Evolutionary conservation across 1,139 yeast genomes (phyloP).

Genomic region (Blastobotrys aristatus): DNA sequence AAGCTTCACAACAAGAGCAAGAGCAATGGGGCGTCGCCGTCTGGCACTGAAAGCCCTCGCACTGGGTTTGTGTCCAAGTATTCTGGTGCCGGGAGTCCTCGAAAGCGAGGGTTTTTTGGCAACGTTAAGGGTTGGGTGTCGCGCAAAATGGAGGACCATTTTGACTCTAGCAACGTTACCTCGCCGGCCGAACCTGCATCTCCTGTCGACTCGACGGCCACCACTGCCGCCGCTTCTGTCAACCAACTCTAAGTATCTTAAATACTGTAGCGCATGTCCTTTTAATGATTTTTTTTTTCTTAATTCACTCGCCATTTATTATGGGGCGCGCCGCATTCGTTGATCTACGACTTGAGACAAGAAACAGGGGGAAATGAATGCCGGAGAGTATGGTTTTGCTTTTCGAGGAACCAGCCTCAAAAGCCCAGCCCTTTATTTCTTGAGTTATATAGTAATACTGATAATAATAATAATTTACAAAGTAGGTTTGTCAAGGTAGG

Average conservation of each 20-base stretch:
- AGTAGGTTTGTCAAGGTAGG: too few species aligned
- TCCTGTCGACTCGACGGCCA: neutral
- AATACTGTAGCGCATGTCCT: too few species aligned
- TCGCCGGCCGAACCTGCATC: neutral
- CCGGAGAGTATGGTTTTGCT: too few species aligned
- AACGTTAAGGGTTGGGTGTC: constrained; percentile 69
- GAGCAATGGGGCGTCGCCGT: neutral
- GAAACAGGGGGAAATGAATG: too few species aligned
- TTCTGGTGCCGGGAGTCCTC: constrained; percentile 35
- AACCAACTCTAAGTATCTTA: too few species aligned
- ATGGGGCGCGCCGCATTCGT: too few species aligned
- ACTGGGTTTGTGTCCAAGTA: constrained; percentile 61
- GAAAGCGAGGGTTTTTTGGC: constrained; percentile 42
- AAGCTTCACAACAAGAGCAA: too few species aligned
- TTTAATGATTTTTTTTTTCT: too few species aligned
- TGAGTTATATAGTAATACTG: neutral
- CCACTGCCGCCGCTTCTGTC: too few species aligned
- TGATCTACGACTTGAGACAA: too few species aligned
- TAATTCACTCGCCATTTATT: too few species aligned
- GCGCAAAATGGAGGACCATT: constrained; percentile 32
- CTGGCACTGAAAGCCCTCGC: constrained; percentile 44
- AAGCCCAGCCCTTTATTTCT: neutral
- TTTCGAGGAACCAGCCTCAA: neutral
- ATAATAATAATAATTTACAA: too few species aligned
- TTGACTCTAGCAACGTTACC: neutral